phyloP scores from a whole-genome alignment of 2,329 filamentous ascomycete species.

The Fusarium lateritium region DNA sequence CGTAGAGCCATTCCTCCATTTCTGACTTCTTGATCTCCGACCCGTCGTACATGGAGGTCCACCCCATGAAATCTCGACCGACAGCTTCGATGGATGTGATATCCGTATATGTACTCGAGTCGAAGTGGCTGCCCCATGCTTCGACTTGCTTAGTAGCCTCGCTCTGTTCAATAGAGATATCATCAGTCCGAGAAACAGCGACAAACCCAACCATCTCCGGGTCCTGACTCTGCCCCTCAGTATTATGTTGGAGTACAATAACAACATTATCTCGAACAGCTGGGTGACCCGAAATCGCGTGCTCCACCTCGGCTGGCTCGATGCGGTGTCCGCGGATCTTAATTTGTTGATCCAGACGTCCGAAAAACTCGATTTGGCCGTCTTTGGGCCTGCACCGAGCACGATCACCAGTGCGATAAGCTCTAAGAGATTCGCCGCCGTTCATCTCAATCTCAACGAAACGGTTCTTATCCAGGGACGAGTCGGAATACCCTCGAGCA shows the following conservation, averaged over 20 bases:
- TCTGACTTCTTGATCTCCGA: constrained; percentile 45
- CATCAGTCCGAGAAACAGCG: too few species aligned
- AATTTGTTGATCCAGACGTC: constrained; percentile 44
- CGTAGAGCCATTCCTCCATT: constrained; percentile 54
- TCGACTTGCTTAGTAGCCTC: constrained; percentile 26
- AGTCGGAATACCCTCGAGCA: constrained; percentile 35
- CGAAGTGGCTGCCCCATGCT: constrained; percentile 39
- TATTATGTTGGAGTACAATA: not conserved
- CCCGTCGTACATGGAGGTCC: constrained; percentile 54
- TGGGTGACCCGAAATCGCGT: not conserved
- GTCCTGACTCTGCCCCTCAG: too few species aligned
- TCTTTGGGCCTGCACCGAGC: constrained; percentile 32
- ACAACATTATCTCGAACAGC: constrained; percentile 11
- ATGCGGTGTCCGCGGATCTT: constrained; percentile 49
- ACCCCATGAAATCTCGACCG: constrained; percentile 45
- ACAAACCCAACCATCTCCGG: constrained; percentile 2
- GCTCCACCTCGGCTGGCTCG: constrained; percentile 32
- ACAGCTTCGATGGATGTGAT: too few species aligned
- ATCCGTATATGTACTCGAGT: not conserved
- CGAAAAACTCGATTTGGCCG: constrained; percentile 45
- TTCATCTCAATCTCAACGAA: constrained; percentile 29
- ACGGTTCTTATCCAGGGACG: constrained; percentile 10
- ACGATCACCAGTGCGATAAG: constrained; percentile 45
- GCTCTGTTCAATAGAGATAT: too few species aligned
- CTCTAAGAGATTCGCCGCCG: not conserved